Conservation (phyloP, 805 yeast species). For the Blastobotrys terrestris region DNA sequence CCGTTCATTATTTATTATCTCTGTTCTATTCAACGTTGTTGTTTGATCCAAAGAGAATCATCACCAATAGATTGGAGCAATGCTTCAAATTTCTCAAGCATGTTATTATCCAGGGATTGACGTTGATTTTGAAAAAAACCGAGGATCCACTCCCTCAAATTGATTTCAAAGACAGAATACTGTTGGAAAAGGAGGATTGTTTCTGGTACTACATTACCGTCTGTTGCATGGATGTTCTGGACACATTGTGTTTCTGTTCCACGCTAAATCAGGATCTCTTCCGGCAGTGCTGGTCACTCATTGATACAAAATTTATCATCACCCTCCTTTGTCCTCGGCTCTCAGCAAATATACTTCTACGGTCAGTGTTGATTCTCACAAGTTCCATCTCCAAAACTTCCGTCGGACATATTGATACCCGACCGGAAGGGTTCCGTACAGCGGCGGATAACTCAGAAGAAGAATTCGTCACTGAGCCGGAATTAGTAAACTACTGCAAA, state of each 20-base stretch:
- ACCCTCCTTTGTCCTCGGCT: constrained; percentile 1
- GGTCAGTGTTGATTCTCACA: constrained; percentile 1
- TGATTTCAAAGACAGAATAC: not conserved
- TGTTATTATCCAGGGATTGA: not conserved
- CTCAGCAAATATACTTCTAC: not conserved
- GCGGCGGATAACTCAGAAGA: constrained; percentile 1
- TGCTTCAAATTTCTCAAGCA: not conserved
- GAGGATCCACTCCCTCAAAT: not conserved
- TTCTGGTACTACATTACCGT: not conserved
- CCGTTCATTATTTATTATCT: not conserved
- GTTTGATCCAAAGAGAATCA: not conserved
- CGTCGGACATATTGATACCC: constrained; percentile 8
- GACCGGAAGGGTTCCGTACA: not conserved
- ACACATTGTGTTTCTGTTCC: not conserved
- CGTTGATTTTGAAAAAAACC: not conserved
- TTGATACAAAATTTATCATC: not conserved
- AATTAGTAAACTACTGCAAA: not conserved
- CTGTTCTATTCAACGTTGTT: not conserved
- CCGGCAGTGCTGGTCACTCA: constrained; percentile 5
- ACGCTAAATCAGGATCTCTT: not conserved
- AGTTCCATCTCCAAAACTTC: constrained; percentile 8
- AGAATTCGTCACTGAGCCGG: not conserved
- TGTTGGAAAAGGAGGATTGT: not conserved
- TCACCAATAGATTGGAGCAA: not conserved
- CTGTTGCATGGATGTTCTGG: not conserved